Conservation (phyloP, 441 rosid species). For the Geranium incanum region DNA sequence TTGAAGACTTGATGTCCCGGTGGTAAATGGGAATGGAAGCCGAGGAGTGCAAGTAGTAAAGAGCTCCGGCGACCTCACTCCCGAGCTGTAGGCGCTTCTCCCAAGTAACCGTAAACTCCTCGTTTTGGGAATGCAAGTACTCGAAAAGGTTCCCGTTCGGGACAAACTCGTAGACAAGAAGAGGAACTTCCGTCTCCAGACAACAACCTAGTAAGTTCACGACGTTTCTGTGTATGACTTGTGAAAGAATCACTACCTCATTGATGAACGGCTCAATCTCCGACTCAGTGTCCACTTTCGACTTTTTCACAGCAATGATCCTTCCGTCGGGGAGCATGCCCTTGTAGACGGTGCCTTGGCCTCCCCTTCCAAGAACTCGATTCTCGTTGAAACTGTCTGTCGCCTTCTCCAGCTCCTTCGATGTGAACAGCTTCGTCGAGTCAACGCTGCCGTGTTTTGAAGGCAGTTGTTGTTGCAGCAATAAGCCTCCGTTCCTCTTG, state of each 20-base stretch:
- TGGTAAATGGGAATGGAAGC: neutral
- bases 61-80: neutral
- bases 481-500: neutral
- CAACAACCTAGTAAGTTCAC: neutral
- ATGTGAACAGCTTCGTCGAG: neutral
- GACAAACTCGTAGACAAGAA: neutral
- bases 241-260: neutral
- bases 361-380: slow-evolving; percentile 1
- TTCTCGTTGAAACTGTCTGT: neutral
- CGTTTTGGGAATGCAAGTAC: neutral
- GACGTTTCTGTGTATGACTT: neutral
- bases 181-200: no score
- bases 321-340: neutral
- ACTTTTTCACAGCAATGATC: neutral
- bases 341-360: neutral
- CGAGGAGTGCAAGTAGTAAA: neutral
- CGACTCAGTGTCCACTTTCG: neutral
- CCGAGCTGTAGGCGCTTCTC: neutral
- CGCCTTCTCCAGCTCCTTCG: neutral
- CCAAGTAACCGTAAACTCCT: neutral
- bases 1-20: neutral
- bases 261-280: neutral
- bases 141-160: neutral
- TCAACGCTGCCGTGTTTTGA: neutral
- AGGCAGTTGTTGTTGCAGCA: neutral